Base-by-base conservation (phyloP, 768 basidiomycete species). In the Leccinum incarnatum region DNA sequence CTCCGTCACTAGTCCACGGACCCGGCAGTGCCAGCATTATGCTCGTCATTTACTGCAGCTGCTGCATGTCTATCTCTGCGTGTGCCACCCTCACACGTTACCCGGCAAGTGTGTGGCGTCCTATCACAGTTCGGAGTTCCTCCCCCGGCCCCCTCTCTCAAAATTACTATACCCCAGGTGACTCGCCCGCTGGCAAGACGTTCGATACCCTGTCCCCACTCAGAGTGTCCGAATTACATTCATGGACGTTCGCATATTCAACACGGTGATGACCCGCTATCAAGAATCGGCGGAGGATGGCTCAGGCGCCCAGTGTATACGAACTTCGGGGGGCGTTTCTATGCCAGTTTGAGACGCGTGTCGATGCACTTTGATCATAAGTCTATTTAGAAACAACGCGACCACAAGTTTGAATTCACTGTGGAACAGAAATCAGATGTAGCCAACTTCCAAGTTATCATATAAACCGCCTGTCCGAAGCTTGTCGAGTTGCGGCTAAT, bases 191-290 rank as follows among this genome's bases (percentile, higher is more conserved):
- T 1, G 30, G 46, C 10, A 65, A 67, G 40, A 54, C 53, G 36
- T 55, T 55, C 8, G 65, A 64, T 29, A 59, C 60, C 17, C 58
- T 62, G 19, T 64, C 62, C 12, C 56, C 67, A 7, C 54, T 66
- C 8, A 65, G 59, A 53, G 67, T 32, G 30, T 32, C 30, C 11
- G 30, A 32, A 4, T 37, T 37, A 6, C 36, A 15, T 2, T 37
- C 36, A 15, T 15, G 15, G 15, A 37, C 11, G 30, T 30, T 30
- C 10, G 10, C 30, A 32, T 32, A 32, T 32, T 30, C 32, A 34
- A 34, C 32, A 34, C 12, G 12, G 34, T 34, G 12, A 34, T 34
- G 34, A 14, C 8, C 32, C 32, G 32, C 32, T 14, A 34, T 14
- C 12, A 34, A 34, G 32, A 34, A 34, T 34, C 10, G 30, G 10